Evolutionary conservation across 1,284 basidiomycete genomes (phyloP).

Genomic region (Heterobasidion occidentale): DNA sequence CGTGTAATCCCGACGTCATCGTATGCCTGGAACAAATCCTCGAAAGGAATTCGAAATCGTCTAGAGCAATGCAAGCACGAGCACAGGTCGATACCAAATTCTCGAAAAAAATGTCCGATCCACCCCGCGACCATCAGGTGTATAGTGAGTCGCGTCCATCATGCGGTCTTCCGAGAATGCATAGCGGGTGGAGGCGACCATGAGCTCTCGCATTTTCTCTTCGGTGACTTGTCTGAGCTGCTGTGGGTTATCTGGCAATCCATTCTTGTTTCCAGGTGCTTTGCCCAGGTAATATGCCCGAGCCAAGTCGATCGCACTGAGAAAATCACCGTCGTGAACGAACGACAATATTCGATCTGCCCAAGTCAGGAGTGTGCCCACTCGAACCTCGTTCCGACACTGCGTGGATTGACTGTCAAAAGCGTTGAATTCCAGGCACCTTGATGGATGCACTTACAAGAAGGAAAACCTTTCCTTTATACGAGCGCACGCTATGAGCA

Average conservation of each 20-base stretch:
- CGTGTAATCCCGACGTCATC: slow-evolving; percentile 77
- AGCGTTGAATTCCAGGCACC: slow-evolving; percentile 1
- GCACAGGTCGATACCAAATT: slow-evolving; percentile 79
- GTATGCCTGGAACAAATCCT: slow-evolving; percentile 89
- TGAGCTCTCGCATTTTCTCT: slow-evolving; percentile 72
- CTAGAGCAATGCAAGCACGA: slow-evolving; percentile 75
- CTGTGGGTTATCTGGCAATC: slow-evolving; percentile 64
- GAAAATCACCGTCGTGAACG: slow-evolving; percentile 83
- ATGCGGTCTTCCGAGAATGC: slow-evolving; percentile 94
- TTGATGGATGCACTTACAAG: slow-evolving; percentile 49
- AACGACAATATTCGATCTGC: slow-evolving; percentile 85
- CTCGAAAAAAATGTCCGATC: slow-evolving; percentile 89
- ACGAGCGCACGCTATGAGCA: slow-evolving; percentile 68
- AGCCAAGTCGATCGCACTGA: slow-evolving; percentile 84
- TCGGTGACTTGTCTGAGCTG: slow-evolving; percentile 65
- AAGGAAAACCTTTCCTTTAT: slow-evolving; percentile 89
- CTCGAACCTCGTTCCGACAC: slow-evolving; percentile 65
- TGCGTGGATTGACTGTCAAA: slow-evolving; percentile 20
- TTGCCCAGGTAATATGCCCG: slow-evolving; percentile 80
- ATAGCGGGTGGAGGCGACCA: slow-evolving; percentile 84
- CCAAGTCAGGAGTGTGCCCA: slow-evolving; percentile 91
- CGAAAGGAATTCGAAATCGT: slow-evolving; percentile 80
- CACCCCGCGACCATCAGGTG: slow-evolving; percentile 81
- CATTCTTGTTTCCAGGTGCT: slow-evolving; percentile 82
- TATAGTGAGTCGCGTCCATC: slow-evolving; percentile 81